Evolutionary conservation across 2,329 filamentous ascomycete species (phyloP).

Genomic region (Allantophomopsis lycopodina): DNA sequence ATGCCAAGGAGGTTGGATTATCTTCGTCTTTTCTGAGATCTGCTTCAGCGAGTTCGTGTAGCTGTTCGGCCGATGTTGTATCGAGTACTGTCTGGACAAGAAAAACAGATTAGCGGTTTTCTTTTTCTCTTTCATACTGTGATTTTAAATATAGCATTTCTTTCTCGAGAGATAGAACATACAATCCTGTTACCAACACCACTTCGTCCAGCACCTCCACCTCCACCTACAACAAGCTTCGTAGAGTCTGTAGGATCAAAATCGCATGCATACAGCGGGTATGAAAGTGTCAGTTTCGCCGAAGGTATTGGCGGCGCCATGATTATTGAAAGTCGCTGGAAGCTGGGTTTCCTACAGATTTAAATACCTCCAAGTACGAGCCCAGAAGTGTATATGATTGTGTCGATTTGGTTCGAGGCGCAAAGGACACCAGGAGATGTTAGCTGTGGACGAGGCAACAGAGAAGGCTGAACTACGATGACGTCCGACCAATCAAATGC

Average conservation of each 20-base stretch:
- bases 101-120: neutral
- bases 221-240: conserved; percentile 71
- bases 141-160: neutral
- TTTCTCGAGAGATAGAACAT: conserved; percentile 20
- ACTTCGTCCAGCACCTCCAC: conserved; percentile 68
- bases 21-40: conserved; percentile 77
- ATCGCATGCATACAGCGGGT: conserved; percentile 76
- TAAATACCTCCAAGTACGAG: too few species aligned
- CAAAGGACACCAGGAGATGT: too few species aligned
- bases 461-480: too few species aligned
- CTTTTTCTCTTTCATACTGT: too few species aligned
- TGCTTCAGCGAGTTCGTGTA: conserved; percentile 55
- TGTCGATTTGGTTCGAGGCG: neutral
- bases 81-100: conserved; percentile 15
- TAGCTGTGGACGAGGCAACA: too few species aligned
- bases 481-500: too few species aligned
- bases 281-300: conserved; percentile 42
- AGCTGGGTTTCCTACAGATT: too few species aligned
- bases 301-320: conserved; percentile 17
- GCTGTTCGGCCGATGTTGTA: conserved; percentile 17
- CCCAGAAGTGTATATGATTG: too few species aligned
- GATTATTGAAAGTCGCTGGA: too few species aligned
- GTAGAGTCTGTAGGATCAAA: conserved; percentile 72
- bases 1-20: conserved; percentile 71
- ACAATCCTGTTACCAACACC: conserved; percentile 83